Conservation (phyloP, 192 early-diverging fungal genomes). For the Coemansia sp. region DNA sequence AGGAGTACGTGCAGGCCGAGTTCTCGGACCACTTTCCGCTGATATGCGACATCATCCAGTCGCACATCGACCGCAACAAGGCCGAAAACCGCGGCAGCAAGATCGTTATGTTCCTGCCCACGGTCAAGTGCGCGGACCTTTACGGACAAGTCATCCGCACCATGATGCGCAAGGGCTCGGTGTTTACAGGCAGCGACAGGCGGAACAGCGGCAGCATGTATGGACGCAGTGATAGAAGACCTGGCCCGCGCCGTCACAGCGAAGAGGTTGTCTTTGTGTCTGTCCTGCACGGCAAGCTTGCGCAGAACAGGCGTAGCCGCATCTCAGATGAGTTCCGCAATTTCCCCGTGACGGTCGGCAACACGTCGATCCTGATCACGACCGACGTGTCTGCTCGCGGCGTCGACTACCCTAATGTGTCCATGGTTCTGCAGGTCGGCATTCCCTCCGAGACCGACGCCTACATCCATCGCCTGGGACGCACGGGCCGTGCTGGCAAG, state of each 20-base stretch:
- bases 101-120: slow-evolving; percentile 87
- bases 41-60: slow-evolving; percentile 63
- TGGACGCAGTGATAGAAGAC: neutral
- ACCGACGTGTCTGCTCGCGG: slow-evolving; percentile 96
- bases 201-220: neutral
- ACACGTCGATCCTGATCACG: slow-evolving; percentile 74
- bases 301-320: slow-evolving; percentile 66
- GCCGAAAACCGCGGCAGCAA: slow-evolving; percentile 62
- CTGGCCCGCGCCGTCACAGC: neutral
- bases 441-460: slow-evolving; percentile 76
- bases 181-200: neutral
- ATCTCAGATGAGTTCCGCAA: slow-evolving; percentile 75
- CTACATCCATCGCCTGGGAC: slow-evolving; percentile 95
- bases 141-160: slow-evolving; percentile 27
- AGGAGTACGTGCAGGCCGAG: slow-evolving; percentile 69
- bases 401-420: slow-evolving; percentile 94
- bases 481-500: slow-evolving; percentile 94
- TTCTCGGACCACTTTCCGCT: slow-evolving; percentile 60
- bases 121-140: slow-evolving; percentile 57
- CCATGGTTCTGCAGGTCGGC: slow-evolving; percentile 86
- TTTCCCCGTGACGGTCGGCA: slow-evolving; percentile 31
- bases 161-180: slow-evolving; percentile 22
- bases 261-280: slow-evolving; percentile 45
- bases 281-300: slow-evolving; percentile 76
- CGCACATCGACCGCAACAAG: slow-evolving; percentile 51